These are phyloP conservation scores for Stephanodiscus triporus DNA, from an alignment of 108 stramenopile genomes.

Conservation along the genomic window DNA sequence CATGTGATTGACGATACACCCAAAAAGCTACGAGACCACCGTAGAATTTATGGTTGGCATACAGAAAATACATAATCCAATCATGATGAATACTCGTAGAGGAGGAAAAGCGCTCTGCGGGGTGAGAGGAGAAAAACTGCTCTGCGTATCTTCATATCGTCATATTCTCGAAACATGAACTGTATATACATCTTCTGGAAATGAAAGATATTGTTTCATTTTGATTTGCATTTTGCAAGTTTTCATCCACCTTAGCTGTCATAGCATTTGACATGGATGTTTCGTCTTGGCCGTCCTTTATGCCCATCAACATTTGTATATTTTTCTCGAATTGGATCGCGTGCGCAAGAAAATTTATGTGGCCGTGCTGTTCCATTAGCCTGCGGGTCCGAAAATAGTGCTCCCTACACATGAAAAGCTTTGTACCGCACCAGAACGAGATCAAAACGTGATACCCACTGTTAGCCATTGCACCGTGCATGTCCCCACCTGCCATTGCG, in stretches of 20 bases:
- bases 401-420: not conserved
- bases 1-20: constrained; percentile 19
- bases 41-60: not conserved
- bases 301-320: not conserved
- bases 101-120: too few species aligned
- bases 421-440: constrained; percentile 3
- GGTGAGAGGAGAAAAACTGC: constrained; percentile 10
- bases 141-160: not conserved
- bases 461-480: constrained; percentile 4
- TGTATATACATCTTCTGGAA: constrained; percentile 16
- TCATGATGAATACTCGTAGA: too few species aligned
- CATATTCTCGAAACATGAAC: constrained; percentile 10
- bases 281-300: not conserved
- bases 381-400: not conserved
- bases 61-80: not conserved
- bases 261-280: not conserved
- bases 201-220: not conserved
- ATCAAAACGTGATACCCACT: not conserved
- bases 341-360: not conserved
- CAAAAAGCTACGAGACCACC: constrained; percentile 22
- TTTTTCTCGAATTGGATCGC: not conserved
- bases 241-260: not conserved
- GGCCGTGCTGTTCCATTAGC: constrained; percentile 6
- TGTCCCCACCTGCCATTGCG: constrained; percentile 28
- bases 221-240: not conserved